These are phyloP conservation scores for Arabis alpina DNA, from an alignment of 345 rosid genomes.

Conservation along the genomic window DNA sequence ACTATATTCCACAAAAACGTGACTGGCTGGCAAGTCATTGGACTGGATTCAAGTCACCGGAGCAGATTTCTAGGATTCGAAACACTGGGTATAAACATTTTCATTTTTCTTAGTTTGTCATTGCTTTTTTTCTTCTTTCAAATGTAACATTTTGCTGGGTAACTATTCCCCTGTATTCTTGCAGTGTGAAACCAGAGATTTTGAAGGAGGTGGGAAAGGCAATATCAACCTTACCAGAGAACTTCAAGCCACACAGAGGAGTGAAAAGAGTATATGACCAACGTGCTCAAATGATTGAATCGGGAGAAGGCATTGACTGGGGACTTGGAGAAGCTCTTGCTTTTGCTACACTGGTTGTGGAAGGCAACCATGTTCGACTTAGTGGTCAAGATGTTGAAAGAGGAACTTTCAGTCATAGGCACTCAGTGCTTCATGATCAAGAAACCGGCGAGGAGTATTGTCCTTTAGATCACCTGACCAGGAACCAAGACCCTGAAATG, in stretches of 20 bases:
- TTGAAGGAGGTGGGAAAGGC: constrained; percentile 75
- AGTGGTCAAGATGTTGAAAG: constrained; percentile 93
- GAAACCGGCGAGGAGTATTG: constrained; percentile 68
- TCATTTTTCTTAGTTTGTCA: constrained; percentile 13
- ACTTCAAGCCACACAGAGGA: constrained; percentile 72
- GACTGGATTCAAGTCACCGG: constrained; percentile 82
- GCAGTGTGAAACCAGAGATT: constrained; percentile 75
- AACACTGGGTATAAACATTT: constrained; percentile 63
- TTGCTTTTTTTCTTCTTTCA: constrained; percentile 7
- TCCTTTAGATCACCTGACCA: constrained; percentile 65
- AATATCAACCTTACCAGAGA: constrained; percentile 65
- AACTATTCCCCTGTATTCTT: constrained; percentile 22
- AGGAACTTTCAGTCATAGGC: constrained; percentile 86
- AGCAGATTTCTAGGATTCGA: constrained; percentile 68
- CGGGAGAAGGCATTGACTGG: constrained; percentile 81
- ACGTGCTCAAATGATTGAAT: constrained; percentile 73
- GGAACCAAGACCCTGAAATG: constrained; percentile 76
- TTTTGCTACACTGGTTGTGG: constrained; percentile 71
- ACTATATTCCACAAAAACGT: constrained; percentile 63
- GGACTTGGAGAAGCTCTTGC: constrained; percentile 82
- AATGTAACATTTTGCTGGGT: too few species aligned
- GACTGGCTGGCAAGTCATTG: constrained; percentile 85
- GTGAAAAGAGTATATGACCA: constrained; percentile 79
- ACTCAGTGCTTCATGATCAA: constrained; percentile 78
- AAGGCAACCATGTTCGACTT: constrained; percentile 83